phyloP scores from a whole-genome alignment of 768 basidiomycete genomes.

The Amanita phalloides region DNA sequence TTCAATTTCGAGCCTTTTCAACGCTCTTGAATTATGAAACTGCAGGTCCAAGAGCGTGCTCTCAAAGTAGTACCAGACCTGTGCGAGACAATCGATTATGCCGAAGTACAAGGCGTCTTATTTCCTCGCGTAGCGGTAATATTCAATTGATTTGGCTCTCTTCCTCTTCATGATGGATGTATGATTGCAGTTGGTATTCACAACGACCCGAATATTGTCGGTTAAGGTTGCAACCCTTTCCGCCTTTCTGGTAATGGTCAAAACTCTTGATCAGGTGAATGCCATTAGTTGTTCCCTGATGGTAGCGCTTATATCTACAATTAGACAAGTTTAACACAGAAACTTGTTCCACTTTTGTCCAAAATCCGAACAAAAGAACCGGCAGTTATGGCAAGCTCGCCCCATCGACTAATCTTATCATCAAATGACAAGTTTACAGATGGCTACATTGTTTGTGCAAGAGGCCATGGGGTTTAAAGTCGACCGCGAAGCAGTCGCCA shows the following conservation, averaged over 20 bases:
- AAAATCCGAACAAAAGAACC: slow-evolving; percentile 97
- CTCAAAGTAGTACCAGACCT: slow-evolving; percentile 75
- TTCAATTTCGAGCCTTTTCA: background rate
- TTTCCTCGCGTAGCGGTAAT: slow-evolving; percentile 91
- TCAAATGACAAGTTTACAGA: slow-evolving; percentile 28
- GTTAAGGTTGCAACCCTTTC: slow-evolving; percentile 85
- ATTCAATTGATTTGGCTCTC: slow-evolving; percentile 1
- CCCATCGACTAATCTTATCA: background rate
- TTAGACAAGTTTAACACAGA: slow-evolving; percentile 82
- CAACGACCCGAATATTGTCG: slow-evolving; percentile 78
- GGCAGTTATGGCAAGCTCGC: slow-evolving; percentile 66
- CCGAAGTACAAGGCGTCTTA: slow-evolving; percentile 82
- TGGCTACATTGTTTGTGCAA: slow-evolving; percentile 83
- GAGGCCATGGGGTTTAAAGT: slow-evolving; percentile 96
- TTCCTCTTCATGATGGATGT: background rate
- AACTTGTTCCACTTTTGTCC: slow-evolving; percentile 86
- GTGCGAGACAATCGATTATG: slow-evolving; percentile 91
- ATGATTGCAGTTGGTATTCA: slow-evolving; percentile 68
- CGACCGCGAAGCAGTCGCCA: slow-evolving; percentile 87
- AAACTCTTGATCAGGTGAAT: slow-evolving; percentile 76
- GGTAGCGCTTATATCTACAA: background rate
- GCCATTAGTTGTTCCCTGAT: background rate
- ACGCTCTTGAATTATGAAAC: slow-evolving; percentile 5
- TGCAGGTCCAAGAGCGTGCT: slow-evolving; percentile 85
- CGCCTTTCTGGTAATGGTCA: slow-evolving; percentile 84